These are phyloP conservation scores for Helianthus annuus DNA, from an alignment of 129 eudicot species.

Conservation along the genomic window DNA sequence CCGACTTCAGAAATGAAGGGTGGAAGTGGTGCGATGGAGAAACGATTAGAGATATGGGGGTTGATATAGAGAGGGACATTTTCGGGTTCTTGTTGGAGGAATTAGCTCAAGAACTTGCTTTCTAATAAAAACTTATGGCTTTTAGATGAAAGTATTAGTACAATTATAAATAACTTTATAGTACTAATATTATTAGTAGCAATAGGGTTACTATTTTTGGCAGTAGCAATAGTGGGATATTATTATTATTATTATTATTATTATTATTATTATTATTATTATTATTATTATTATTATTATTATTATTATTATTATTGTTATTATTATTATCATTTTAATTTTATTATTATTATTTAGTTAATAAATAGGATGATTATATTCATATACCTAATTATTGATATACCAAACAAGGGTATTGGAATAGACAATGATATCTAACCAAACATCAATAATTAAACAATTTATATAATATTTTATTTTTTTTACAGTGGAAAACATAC, in stretches of 20 bases:
- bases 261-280: neutral
- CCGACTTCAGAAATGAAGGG: conserved; percentile 52
- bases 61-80: conserved; percentile 62
- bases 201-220: conserved; percentile 5
- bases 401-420: too few species aligned
- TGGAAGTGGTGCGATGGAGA: conserved; percentile 55
- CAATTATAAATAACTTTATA: neutral
- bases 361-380: neutral
- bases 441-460: neutral
- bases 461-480: neutral
- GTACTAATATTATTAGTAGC: neutral
- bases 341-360: neutral
- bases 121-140: neutral
- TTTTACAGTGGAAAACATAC: neutral
- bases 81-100: conserved; percentile 62
- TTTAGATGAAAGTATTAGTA: neutral
- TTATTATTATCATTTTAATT: neutral
- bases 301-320: too few species aligned
- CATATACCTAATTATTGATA: neutral
- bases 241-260: neutral
- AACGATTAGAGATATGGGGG: conserved; percentile 40
- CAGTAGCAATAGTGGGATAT: neutral
- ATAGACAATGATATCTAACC: neutral
- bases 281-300: neutral
- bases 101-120: conserved; percentile 48